Conservation (phyloP, 2,329 filamentous ascomycete genomes). For the Bimuria novae-zelandiae region DNA sequence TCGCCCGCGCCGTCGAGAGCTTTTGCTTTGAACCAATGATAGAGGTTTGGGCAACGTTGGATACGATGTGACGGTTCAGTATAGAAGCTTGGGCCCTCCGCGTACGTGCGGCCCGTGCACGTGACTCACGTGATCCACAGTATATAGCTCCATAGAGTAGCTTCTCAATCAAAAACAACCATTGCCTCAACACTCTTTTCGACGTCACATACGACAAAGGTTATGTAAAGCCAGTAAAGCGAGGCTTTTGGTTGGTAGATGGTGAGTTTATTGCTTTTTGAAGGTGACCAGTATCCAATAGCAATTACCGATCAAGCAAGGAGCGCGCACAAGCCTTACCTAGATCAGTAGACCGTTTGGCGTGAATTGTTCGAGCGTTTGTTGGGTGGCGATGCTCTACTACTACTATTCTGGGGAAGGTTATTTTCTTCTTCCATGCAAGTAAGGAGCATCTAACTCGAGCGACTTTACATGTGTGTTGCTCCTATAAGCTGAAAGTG, state of each 20-base stretch:
- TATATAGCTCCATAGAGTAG: too few relatives aligned
- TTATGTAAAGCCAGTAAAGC: background rate
- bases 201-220: too few relatives aligned
- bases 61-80: too few relatives aligned
- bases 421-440: background rate
- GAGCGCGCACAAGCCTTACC: background rate
- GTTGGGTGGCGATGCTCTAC: too few relatives aligned
- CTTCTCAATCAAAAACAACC: too few relatives aligned
- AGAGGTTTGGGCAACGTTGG: too few relatives aligned
- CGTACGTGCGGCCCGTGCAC: too few relatives aligned
- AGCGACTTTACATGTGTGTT: background rate
- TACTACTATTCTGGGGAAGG: background rate
- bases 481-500: slow-evolving; percentile 4
- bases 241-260: background rate
- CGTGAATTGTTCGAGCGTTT: background rate
- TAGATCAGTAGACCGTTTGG: background rate
- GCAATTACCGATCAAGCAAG: background rate
- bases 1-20: too few relatives aligned
- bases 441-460: background rate
- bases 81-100: too few relatives aligned
- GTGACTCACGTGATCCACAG: too few relatives aligned
- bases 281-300: background rate
- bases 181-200: too few relatives aligned
- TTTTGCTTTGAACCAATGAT: too few relatives aligned
- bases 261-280: background rate